phyloP scores from a whole-genome alignment of 1,284 basidiomycete species.

The Sporisorium graminicola region DNA sequence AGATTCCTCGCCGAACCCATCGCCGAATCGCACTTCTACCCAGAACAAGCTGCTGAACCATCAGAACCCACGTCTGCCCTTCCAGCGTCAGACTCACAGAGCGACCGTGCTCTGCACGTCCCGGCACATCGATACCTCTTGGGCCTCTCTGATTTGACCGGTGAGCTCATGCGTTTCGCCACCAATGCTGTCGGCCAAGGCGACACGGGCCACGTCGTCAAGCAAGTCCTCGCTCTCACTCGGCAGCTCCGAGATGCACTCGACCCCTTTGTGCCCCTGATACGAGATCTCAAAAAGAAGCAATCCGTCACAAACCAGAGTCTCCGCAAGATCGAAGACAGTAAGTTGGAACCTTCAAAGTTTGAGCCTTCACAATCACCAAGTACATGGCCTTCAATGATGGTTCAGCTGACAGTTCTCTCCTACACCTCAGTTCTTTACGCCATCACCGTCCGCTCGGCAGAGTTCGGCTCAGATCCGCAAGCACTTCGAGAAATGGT shows the following conservation, averaged over 20 bases:
- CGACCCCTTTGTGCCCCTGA: constrained; percentile 78
- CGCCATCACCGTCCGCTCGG: constrained; percentile 55
- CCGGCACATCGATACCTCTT: constrained; percentile 87
- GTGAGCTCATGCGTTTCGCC: constrained; percentile 96
- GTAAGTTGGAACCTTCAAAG: constrained; percentile 72
- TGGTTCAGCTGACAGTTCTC: neutral
- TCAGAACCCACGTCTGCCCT: neutral
- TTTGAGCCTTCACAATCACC: no score
- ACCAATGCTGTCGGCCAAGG: constrained; percentile 70
- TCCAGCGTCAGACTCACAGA: neutral
- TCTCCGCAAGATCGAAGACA: constrained; percentile 92
- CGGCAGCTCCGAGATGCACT: constrained; percentile 73
- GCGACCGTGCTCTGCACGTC: constrained; percentile 15
- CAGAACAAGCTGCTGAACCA: neutral
- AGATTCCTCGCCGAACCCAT: constrained; percentile 28
- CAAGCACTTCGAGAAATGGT: constrained; percentile 57
- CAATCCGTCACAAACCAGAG: constrained; percentile 86
- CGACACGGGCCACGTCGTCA: constrained; percentile 40
- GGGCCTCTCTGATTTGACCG: constrained; percentile 92
- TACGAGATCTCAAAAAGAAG: constrained; percentile 85
- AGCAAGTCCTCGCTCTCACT: constrained; percentile 50
- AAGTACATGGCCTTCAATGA: no score
- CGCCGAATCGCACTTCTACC: constrained; percentile 27
- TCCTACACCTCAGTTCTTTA: constrained; percentile 43
- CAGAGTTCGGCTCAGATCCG: constrained; percentile 53